A percentile compares a stretch with the other conserved stretches of the same genome.
phyloP scores from a whole-genome alignment of 345 rosid species.

The Clausena lansium region DNA sequence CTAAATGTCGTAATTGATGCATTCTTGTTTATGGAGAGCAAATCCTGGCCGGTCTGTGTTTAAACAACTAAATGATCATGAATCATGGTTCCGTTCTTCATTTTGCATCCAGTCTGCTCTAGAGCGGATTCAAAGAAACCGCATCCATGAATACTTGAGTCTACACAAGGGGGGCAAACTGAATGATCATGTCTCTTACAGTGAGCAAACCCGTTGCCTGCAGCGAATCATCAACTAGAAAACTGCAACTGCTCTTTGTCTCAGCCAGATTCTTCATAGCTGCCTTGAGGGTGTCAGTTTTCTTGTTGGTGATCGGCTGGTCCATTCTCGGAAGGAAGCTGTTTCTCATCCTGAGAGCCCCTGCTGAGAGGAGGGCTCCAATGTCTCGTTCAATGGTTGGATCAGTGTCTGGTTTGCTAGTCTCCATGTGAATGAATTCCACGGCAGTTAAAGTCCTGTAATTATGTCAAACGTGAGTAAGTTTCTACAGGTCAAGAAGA shows the following conservation, averaged over 20 bases:
- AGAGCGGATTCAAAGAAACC: conserved; percentile 40
- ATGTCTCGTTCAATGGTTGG: conserved; percentile 23
- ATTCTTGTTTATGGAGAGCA: too few relatives aligned
- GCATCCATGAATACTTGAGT: conserved; percentile 35
- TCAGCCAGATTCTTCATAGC: conserved; percentile 37
- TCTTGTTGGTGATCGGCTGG: conserved; percentile 26
- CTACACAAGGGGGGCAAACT: conserved; percentile 43
- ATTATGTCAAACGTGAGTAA: background rate
- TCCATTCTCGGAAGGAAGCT: conserved; percentile 39
- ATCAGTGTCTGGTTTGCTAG: conserved; percentile 8
- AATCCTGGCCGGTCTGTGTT: too few relatives aligned
- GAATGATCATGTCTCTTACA: conserved; percentile 29
- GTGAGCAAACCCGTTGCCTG: conserved; percentile 21
- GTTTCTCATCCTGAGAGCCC: conserved; percentile 22
- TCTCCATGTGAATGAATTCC: conserved; percentile 32
- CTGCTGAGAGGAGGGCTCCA: conserved; percentile 31
- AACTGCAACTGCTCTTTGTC: conserved; percentile 26
- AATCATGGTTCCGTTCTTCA: conserved; percentile 34
- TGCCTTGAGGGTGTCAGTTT: conserved; percentile 37
- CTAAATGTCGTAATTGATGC: background rate
- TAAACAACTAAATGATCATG: conserved; percentile 21
- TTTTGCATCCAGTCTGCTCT: conserved; percentile 33
- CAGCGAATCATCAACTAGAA: conserved; percentile 26
- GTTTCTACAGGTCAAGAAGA: background rate
- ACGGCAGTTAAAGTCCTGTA: conserved; percentile 24